A percentile compares a stretch with the other conserved stretches of the same genome.
These are phyloP conservation scores for Rhododendron ovatum DNA, from an alignment of 148 eudicot genomes.

Conservation along the genomic window DNA sequence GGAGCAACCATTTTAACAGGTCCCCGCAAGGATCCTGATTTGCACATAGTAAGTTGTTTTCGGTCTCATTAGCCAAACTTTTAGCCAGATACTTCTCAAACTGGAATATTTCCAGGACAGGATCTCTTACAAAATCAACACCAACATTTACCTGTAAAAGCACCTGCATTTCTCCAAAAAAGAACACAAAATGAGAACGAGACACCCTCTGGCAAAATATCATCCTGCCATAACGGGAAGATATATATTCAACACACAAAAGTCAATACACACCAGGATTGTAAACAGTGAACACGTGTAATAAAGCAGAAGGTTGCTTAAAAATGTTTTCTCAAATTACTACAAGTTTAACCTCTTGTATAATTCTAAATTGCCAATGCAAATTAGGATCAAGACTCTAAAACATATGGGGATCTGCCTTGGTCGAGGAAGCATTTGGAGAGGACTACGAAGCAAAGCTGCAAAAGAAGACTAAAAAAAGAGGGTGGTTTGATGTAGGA, in stretches of 20 bases:
- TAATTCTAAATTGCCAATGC: not conserved
- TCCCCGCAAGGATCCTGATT: constrained; percentile 66
- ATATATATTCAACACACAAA: not conserved
- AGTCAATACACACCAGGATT: not conserved
- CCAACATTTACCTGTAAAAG: constrained; percentile 94
- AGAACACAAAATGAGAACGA: constrained; percentile 40
- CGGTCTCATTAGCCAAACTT: constrained; percentile 31
- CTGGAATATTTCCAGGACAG: constrained; percentile 87
- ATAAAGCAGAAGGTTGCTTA: not conserved
- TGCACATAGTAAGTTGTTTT: constrained; percentile 19
- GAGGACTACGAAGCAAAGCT: not conserved
- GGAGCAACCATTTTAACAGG: constrained; percentile 89
- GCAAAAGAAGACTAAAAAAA: not conserved
- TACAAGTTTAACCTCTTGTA: not conserved
- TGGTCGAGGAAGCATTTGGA: not conserved
- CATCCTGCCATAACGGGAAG: not conserved
- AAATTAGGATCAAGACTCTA: not conserved
- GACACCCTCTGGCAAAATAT: constrained; percentile 21
- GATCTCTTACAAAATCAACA: constrained; percentile 63
- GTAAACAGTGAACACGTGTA: not conserved
- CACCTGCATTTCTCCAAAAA: constrained; percentile 98
- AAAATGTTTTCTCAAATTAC: not conserved
- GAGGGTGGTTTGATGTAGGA: not conserved
- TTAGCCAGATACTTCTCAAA: constrained; percentile 72
- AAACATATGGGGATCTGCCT: not conserved